Base-by-base conservation (phyloP, 2,329 filamentous ascomycete species). In the Fusarium tjaetaba region DNA sequence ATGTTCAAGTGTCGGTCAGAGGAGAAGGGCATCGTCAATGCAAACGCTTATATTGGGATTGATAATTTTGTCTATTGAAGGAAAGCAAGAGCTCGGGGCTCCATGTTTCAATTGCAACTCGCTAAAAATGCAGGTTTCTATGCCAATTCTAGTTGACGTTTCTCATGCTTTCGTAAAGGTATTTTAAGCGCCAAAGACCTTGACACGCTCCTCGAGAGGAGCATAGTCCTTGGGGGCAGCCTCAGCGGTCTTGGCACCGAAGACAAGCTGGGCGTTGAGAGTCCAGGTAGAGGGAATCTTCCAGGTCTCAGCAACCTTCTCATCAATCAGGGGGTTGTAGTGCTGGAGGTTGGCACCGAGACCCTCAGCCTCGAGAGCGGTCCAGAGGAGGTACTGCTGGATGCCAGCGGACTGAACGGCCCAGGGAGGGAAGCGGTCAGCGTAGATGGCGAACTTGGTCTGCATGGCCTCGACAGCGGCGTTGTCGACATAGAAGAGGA, bases 321-420 rank as follows among this genome's bases (percentile, higher is more conserved):
- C 86, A 84, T 97, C 93, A 76, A 97, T 90, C 66, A 97, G 83
- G 26, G 94, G 94, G 88, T 94, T 96, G 88, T 97, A 97, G 86
- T 97, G 95, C 88, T 97, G 95, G 60, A 97, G 88, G 87, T 95
- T 97, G 81, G 92, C 93, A 74, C 94, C 94, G 64, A 97, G 89
- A 36, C 95, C 94, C 81, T 96, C 94, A 69, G 91, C 88, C 85
- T 95, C 93, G 65, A 97, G 90, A 8, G 92, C 93, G 24, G 91
- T 92, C 95, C 95, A 97, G 76, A 94, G 81, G 74, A 90, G 86
- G 84, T 89, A 93, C 86, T 97, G 93, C 82, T 84, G 79, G 90
- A 97, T 97, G 82, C 89, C 95, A 81, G 88, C 89, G 72, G 91
- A 91, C 84, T 97, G 94, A 72, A 88, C 85, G 65, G 91, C 90